Evolutionary conservation across 2,329 filamentous ascomycete genomes (phyloP).

Genomic region (Didymella keratinophila): DNA sequence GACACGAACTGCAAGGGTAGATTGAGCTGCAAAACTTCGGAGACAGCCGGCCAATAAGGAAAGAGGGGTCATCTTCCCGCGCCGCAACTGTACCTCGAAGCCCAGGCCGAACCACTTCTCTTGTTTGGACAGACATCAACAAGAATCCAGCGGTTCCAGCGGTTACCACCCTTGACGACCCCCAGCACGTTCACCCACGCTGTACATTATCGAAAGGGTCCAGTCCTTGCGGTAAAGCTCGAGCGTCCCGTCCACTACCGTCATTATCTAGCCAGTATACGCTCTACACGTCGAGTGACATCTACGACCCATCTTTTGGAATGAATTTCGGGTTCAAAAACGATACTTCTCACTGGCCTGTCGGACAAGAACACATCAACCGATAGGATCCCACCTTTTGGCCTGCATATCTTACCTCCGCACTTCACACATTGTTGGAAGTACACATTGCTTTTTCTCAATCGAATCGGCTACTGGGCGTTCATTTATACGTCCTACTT

Average conservation of each 20-base stretch:
- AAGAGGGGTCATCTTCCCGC: slow-evolving; percentile 35
- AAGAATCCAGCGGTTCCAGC: slow-evolving; percentile 26
- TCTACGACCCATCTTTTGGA: slow-evolving; percentile 28
- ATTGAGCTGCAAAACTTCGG: slow-evolving; percentile 28
- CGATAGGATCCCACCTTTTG: slow-evolving; percentile 30
- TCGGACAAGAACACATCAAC: slow-evolving; percentile 57
- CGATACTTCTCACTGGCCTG: slow-evolving; percentile 53
- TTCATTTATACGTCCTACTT: slow-evolving; percentile 40
- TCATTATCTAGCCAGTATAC: slow-evolving; percentile 10
- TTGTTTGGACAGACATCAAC: slow-evolving; percentile 23
- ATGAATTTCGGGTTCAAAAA: slow-evolving; percentile 54
- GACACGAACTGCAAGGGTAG: slow-evolving; percentile 35
- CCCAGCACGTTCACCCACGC: slow-evolving; percentile 28
- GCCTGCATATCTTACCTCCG: not conserved
- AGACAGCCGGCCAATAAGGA: slow-evolving; percentile 40
- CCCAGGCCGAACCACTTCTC: slow-evolving; percentile 34
- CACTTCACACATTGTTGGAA: slow-evolving; percentile 11
- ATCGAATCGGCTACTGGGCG: slow-evolving; percentile 31
- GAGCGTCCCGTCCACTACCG: slow-evolving; percentile 20
- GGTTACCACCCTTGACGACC: slow-evolving; percentile 17
- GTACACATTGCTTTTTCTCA: slow-evolving; percentile 38
- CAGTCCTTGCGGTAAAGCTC: slow-evolving; percentile 23
- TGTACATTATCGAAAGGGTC: slow-evolving; percentile 26
- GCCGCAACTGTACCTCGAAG: slow-evolving; percentile 35
- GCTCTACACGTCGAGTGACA: slow-evolving; percentile 5